A percentile compares a stretch with the other conserved stretches of the same genome.
These are phyloP conservation scores for Amanita subjunquillea DNA, from an alignment of 768 basidiomycete species.

Conservation along the genomic window DNA sequence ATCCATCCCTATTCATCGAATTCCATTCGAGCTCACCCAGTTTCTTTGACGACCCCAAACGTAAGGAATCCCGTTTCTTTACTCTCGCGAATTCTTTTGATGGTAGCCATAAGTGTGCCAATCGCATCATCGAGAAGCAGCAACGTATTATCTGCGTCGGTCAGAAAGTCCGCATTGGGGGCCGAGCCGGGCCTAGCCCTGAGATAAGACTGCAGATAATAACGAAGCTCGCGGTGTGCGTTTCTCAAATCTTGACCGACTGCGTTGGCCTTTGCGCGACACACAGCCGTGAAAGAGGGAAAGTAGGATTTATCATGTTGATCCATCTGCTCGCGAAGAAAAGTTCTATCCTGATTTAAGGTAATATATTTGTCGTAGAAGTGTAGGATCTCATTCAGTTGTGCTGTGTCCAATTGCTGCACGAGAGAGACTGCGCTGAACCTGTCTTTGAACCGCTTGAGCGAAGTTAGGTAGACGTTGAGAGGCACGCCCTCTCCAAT, in stretches of 20 bases:
- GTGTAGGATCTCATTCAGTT: constrained; percentile 1
- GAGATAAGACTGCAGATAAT: not conserved
- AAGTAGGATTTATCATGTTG: not conserved
- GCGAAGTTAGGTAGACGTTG: constrained; percentile 8
- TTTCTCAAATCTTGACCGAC: not conserved
- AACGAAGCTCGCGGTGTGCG: not conserved
- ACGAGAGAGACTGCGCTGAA: constrained; percentile 1
- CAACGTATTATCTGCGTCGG: not conserved
- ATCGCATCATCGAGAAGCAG: not conserved
- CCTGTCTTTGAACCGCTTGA: constrained; percentile 6
- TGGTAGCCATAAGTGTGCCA: not conserved
- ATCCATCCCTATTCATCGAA: constrained; percentile 9
- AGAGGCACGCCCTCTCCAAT: constrained; percentile 10
- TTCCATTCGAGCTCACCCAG: constrained; percentile 9
- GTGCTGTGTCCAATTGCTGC: constrained; percentile 3
- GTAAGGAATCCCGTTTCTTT: constrained; percentile 3
- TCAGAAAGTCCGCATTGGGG: not conserved
- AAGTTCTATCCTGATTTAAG: constrained; percentile 1
- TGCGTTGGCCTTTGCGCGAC: not conserved
- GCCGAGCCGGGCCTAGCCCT: not conserved
- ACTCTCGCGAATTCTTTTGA: not conserved
- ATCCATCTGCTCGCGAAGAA: not conserved
- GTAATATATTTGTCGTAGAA: constrained; percentile 4
- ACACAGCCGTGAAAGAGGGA: not conserved
- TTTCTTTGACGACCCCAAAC: not conserved